Evolutionary conservation across 2,329 filamentous ascomycete genomes (phyloP).

Genomic region (Ascomycota sp.): DNA sequence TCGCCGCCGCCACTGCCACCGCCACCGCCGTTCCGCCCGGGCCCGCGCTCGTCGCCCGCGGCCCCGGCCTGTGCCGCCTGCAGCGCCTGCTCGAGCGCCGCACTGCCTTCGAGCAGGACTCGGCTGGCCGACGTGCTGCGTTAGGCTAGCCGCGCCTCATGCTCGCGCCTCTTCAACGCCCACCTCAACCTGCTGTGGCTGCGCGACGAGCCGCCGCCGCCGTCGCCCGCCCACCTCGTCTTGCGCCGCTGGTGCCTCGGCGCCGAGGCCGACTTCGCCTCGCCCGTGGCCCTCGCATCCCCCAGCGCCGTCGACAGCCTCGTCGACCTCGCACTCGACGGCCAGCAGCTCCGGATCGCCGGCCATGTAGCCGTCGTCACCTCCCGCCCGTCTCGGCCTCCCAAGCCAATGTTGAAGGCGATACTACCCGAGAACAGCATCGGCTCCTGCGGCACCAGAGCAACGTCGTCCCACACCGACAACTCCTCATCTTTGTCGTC

Average conservation of each 20-base stretch:
- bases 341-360: constrained; percentile 45
- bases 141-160: not conserved
- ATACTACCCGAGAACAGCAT: constrained; percentile 37
- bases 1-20: not conserved
- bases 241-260: not conserved
- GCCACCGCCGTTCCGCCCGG: too few species aligned
- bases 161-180: constrained; percentile 1
- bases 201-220: constrained; percentile 1
- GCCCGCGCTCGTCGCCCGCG: not conserved
- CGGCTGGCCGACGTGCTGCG: constrained; percentile 1
- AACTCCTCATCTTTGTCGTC: constrained; percentile 10
- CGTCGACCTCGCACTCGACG: constrained; percentile 30
- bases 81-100: not conserved
- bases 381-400: constrained; percentile 30
- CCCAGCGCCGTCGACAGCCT: not conserved
- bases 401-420: constrained; percentile 34
- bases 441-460: constrained; percentile 36
- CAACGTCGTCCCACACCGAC: constrained; percentile 29
- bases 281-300: not conserved
- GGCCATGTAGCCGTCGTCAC: constrained; percentile 39
- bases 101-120: constrained; percentile 2
- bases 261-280: not conserved
- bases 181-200: constrained; percentile 1
- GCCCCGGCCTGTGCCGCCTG: constrained; percentile 1
- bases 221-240: not conserved